Base-by-base conservation (phyloP, 2,329 filamentous ascomycete genomes). In the Rhynchosporium secalis region DNA sequence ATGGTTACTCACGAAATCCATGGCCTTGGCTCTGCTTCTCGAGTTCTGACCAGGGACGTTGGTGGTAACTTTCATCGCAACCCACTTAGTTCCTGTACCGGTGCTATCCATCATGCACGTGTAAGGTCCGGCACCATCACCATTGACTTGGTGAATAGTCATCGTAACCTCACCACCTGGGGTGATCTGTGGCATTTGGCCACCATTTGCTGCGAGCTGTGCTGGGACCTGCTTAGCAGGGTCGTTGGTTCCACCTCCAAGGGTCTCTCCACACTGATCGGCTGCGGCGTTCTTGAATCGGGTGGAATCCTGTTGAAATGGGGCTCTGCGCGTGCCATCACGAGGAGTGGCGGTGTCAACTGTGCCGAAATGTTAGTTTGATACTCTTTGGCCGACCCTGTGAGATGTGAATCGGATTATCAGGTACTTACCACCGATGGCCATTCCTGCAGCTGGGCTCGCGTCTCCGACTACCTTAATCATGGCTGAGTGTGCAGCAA, bases 131-230 rank as follows among this genome's bases (percentile, higher is more conserved):
- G 82, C 86, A 61, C 86, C 86, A 68, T 88, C 86, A 45, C 78
- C 78, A 75, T 88, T 89, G 73, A 89, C 84, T 73, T 88, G 85
- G 75, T 88, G 86, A 7, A 88, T 77, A 2, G 84, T 88, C 81
- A 88, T 87, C 70, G 76, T 77, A 62, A 88, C 69, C 64, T 78
- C 68, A 52, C 86, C 86, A 56, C 85, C 85, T 1, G 77, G 69
- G 4, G 77, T 78, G 69, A 88, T 75, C 74, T 87, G 84, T 6
- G 86, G 85, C 36, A 88, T 80, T 59, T 75, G 62, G 64, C 76
- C 76, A 60, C 84, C 84, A 8, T 79, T 85, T 72, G 80, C 78
- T 55, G 78, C 77, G 76, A 88, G 78, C 74, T 87, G 82, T 43
- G 79, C 75, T 51, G 78, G 72, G 33, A 84, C 85, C 65, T 84